These are phyloP conservation scores for Davidsoniella eucalypti DNA, from an alignment of 2,329 filamentous ascomycete species.

Conservation along the genomic window DNA sequence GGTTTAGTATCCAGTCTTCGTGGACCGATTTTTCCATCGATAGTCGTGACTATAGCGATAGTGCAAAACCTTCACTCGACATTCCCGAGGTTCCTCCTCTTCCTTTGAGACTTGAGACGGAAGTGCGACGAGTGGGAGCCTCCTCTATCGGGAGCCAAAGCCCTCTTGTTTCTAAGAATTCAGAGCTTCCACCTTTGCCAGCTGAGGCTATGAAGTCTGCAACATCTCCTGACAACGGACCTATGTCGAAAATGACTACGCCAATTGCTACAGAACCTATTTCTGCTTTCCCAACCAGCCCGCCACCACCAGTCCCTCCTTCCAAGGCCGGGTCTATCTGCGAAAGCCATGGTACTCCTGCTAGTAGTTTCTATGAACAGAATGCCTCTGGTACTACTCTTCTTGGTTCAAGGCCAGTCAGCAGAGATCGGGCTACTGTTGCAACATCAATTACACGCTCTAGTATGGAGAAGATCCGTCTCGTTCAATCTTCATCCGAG, in stretches of 20 bases:
- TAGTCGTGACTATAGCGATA: slow-evolving; percentile 25
- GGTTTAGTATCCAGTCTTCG: slow-evolving; percentile 37
- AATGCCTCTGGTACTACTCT: slow-evolving; percentile 26
- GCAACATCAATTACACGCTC: slow-evolving; percentile 11
- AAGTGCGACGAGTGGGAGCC: too few relatives aligned
- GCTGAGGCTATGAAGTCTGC: background rate
- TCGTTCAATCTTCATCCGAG: slow-evolving; percentile 6
- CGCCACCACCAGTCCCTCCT: slow-evolving; percentile 32
- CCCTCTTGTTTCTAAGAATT: slow-evolving; percentile 10
- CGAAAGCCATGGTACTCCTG: slow-evolving; percentile 9
- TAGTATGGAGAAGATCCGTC: slow-evolving; percentile 9
- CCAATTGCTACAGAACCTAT: background rate
- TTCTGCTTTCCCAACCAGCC: slow-evolving; percentile 28
- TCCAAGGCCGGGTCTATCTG: slow-evolving; percentile 15
- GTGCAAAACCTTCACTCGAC: slow-evolving; percentile 7
- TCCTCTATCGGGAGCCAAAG: too few relatives aligned
- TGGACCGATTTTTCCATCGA: slow-evolving; percentile 46
- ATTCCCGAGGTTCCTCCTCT: slow-evolving; percentile 14
- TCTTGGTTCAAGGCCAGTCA: slow-evolving; percentile 28
- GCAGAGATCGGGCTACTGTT: slow-evolving; percentile 21
- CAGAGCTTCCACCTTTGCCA: slow-evolving; percentile 7
- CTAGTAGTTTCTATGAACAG: slow-evolving; percentile 12
- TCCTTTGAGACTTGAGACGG: background rate
- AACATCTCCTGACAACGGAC: background rate
- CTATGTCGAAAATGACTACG: background rate